phyloP scores from a whole-genome alignment of 371 early-diverging fungal species.

The Saksenaea vasiformis region DNA sequence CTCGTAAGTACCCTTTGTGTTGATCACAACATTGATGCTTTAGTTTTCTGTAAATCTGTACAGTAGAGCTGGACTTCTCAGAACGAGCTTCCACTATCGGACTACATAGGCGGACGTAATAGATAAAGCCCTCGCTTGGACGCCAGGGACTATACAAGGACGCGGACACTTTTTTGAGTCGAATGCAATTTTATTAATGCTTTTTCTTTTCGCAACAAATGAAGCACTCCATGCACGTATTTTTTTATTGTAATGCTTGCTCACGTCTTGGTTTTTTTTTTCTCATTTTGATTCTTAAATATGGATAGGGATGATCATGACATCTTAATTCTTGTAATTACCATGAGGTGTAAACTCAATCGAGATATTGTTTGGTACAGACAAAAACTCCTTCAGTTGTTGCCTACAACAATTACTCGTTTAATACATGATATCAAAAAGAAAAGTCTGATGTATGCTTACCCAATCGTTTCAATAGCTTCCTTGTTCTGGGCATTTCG shows the following conservation, averaged over 20 bases:
- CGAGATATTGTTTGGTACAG: slow-evolving; percentile 35
- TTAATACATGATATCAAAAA: not conserved
- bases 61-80: too few relatives aligned
- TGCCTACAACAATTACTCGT: slow-evolving; percentile 31
- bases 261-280: not conserved
- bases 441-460: slow-evolving; percentile 16
- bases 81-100: too few relatives aligned
- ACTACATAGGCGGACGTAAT: too few relatives aligned
- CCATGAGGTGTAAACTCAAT: slow-evolving; percentile 52
- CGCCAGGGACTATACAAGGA: too few relatives aligned
- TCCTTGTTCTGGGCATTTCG: slow-evolving; percentile 72
- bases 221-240: not conserved
- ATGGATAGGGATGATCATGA: not conserved
- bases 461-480: slow-evolving; percentile 68
- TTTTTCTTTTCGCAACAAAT: not conserved
- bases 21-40: too few relatives aligned
- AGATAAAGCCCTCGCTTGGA: too few relatives aligned
- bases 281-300: not conserved
- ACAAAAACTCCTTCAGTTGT: slow-evolving; percentile 58
- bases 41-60: too few relatives aligned
- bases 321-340: slow-evolving; percentile 16
- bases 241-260: not conserved
- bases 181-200: slow-evolving; percentile 5
- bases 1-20: too few relatives aligned
- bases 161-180: too few relatives aligned